Evolutionary conservation across 2,329 filamentous ascomycete species (phyloP).

Genomic region (Sclerotinia subarctica): DNA sequence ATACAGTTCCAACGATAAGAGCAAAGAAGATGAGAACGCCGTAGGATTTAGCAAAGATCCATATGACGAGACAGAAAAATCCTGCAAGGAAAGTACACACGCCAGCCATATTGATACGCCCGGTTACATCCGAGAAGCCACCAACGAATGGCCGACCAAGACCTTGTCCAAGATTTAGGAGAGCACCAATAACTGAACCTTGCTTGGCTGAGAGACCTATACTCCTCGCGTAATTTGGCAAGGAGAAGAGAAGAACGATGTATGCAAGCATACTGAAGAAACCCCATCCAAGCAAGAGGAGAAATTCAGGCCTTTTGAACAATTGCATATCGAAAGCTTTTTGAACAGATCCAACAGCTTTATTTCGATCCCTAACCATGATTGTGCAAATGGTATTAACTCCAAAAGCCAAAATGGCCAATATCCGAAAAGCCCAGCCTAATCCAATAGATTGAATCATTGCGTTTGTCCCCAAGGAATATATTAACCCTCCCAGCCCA

Average conservation of each 20-base stretch:
- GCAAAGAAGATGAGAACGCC: slow-evolving; percentile 69
- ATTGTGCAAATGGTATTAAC: slow-evolving; percentile 63
- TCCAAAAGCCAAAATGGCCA: slow-evolving; percentile 55
- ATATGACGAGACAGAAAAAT: slow-evolving; percentile 65
- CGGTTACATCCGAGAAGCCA: slow-evolving; percentile 65
- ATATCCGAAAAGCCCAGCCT: slow-evolving; percentile 55
- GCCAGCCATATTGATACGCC: slow-evolving; percentile 69
- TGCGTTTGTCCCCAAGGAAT: slow-evolving; percentile 50
- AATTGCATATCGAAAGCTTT: slow-evolving; percentile 62
- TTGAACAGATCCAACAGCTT: slow-evolving; percentile 64
- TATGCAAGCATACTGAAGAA: slow-evolving; percentile 72
- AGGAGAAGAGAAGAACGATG: slow-evolving; percentile 70
- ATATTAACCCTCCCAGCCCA: slow-evolving; percentile 66
- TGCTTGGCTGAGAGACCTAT: slow-evolving; percentile 66
- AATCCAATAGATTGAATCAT: slow-evolving; percentile 54
- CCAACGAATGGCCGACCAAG: slow-evolving; percentile 70
- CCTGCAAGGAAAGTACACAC: slow-evolving; percentile 62
- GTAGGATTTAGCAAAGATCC: slow-evolving; percentile 65
- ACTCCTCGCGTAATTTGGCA: slow-evolving; percentile 68
- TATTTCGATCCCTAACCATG: slow-evolving; percentile 69
- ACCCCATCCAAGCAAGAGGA: slow-evolving; percentile 64
- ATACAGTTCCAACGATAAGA: slow-evolving; percentile 62
- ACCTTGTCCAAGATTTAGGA: slow-evolving; percentile 63
- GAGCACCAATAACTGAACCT: slow-evolving; percentile 67
- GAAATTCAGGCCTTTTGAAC: slow-evolving; percentile 59